phyloP scores from a whole-genome alignment of 441 rosid species.

The Bruguiera hainesii region DNA sequence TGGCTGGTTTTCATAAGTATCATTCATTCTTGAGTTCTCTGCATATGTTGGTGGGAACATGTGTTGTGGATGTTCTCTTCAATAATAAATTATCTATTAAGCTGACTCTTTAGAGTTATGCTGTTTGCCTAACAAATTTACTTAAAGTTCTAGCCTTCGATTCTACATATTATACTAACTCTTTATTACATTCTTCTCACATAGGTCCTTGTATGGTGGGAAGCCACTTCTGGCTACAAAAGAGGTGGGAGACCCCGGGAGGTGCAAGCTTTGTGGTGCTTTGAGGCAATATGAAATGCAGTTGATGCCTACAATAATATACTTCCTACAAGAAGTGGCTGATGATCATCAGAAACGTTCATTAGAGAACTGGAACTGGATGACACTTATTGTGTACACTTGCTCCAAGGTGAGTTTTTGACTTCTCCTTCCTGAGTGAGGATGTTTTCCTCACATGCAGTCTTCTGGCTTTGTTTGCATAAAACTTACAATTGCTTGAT shows the following conservation, averaged over 20 bases:
- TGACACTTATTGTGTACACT: slow-evolving; percentile 69
- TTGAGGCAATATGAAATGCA: slow-evolving; percentile 77
- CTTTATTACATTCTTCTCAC: background rate
- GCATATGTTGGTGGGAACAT: background rate
- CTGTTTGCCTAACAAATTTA: background rate
- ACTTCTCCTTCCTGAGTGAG: background rate
- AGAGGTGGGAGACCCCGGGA: slow-evolving; percentile 42
- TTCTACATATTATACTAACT: background rate
- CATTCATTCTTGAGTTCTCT: background rate
- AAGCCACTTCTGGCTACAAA: slow-evolving; percentile 55
- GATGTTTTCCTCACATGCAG: background rate
- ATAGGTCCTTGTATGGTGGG: slow-evolving; percentile 70
- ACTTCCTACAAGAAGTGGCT: slow-evolving; percentile 68
- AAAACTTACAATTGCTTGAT: background rate
- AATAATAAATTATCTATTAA: background rate
- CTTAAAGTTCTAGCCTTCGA: background rate
- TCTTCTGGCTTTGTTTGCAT: background rate
- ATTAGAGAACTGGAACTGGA: slow-evolving; percentile 82
- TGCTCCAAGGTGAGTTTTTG: slow-evolving; percentile 57
- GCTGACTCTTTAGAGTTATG: background rate
- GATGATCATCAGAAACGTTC: slow-evolving; percentile 40
- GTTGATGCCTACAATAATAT: slow-evolving; percentile 77
- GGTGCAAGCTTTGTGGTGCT: slow-evolving; percentile 52
- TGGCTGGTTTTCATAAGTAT: background rate
- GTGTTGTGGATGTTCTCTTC: background rate